These are phyloP conservation scores for Populus hybrid DNA, from an alignment of 441 rosid genomes.

Conservation along the genomic window DNA sequence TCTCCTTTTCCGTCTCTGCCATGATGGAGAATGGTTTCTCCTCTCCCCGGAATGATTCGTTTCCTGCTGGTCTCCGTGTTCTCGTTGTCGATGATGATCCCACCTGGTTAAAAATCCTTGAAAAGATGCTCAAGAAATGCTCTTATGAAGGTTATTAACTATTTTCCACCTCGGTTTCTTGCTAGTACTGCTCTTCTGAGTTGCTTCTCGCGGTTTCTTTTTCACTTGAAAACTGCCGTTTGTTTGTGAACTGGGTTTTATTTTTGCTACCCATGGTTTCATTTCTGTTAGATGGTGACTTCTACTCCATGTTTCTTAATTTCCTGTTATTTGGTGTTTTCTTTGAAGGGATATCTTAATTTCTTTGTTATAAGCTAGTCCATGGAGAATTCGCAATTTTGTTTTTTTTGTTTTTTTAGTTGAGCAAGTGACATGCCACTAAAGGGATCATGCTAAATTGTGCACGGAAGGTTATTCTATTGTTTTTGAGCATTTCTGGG, in stretches of 20 bases:
- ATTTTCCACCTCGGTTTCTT: not conserved
- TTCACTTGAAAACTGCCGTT: slow-evolving; percentile 3
- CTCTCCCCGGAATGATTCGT: slow-evolving; percentile 46
- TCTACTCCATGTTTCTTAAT: not conserved
- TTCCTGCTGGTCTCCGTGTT: slow-evolving; percentile 85
- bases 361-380: not conserved
- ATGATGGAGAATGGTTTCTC: slow-evolving; percentile 72
- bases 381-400: not conserved
- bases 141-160: slow-evolving; percentile 66
- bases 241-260: slow-evolving; percentile 7
- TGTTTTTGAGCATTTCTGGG: not conserved
- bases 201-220: not conserved
- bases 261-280: not conserved
- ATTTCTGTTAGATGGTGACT: not conserved
- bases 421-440: slow-evolving; percentile 2
- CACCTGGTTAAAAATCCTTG: slow-evolving; percentile 90
- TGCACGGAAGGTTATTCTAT: not conserved
- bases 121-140: slow-evolving; percentile 95
- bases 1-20: not conserved
- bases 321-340: slow-evolving; percentile 2
- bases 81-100: slow-evolving; percentile 94
- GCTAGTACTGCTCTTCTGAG: not conserved
- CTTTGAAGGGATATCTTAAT: not conserved
- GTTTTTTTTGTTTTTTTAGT: not conserved
- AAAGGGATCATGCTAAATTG: not conserved